phyloP scores from a whole-genome alignment of 345 rosid species.

The Eucalyptus dawsonii region DNA sequence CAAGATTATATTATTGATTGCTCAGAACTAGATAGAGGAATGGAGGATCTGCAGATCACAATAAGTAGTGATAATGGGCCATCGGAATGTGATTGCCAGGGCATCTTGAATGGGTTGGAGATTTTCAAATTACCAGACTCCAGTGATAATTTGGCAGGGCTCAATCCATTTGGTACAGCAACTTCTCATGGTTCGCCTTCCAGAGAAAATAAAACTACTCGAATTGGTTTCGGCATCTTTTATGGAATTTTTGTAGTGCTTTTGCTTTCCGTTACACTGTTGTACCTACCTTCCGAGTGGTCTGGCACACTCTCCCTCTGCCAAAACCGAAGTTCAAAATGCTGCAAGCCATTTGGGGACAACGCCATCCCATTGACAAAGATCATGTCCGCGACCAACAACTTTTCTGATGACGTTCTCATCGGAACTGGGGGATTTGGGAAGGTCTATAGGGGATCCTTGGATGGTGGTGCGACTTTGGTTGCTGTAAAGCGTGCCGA shows the following conservation, averaged over 20 bases:
- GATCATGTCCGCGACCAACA: constrained; percentile 4
- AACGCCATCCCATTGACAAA: constrained; percentile 9
- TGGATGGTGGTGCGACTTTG: not conserved
- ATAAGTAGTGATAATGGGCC: not conserved
- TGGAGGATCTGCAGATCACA: not conserved
- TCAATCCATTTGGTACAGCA: not conserved
- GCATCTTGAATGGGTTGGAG: constrained; percentile 22
- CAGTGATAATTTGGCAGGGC: constrained; percentile 7
- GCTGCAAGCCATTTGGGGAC: not conserved
- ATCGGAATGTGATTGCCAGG: not conserved
- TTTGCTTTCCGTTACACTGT: not conserved
- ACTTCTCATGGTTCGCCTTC: not conserved
- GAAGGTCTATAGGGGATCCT: constrained; percentile 15
- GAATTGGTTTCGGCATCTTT: rapidly evolving
- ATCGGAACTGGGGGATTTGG: constrained; percentile 28
- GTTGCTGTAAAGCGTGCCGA: constrained; percentile 31
- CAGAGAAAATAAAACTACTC: too few species aligned
- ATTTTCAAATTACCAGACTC: constrained; percentile 9
- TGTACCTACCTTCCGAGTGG: not conserved
- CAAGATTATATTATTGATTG: not conserved
- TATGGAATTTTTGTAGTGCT: not conserved
- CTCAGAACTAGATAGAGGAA: too few species aligned
- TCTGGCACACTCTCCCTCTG: rapidly evolving
- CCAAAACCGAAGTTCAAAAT: not conserved
- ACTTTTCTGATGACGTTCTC: constrained; percentile 2